Evolutionary conservation across 2,329 filamentous ascomycete genomes (phyloP), one percentile per base, ranked within the genome.

Genomic region (Fusarium dlaminii): DNA sequence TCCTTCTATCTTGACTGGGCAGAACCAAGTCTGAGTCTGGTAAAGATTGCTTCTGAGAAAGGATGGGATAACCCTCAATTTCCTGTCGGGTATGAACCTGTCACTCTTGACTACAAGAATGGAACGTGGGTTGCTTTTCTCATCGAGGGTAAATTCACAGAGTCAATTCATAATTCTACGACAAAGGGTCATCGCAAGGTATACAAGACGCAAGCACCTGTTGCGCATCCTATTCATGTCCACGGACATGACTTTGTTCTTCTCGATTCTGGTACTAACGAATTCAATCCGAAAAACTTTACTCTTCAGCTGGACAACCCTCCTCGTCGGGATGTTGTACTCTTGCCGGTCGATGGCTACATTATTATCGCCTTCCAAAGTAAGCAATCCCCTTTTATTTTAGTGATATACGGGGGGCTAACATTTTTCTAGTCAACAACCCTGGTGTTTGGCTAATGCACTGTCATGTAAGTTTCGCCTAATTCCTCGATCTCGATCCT

Each of bases 1-100:
- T 63, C 60, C 3, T 63, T 63, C 22, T 63, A 63, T 1, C 60
- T 63, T 24, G 60, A 63, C 22, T 63, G 60, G 60, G 30, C 60
- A 3, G 51, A 58, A 15, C 60, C 60, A 13, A 63, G 60, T n/a
- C 32, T 63, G 5, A 63, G 60, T 29, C 60, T 63, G 3, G 60
- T 63, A 13, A 63, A 63, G 17, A 43, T 63, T 22, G 60, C 60
- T 10, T 63, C 42, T 13, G 51, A 63, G 3, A 58, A 63, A 1
- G 51, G 54, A 7, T 63, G 60, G 60, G 14, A 63, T 11, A 34
- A 63, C 4, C 60, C 60, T 2, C 39, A 58, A 1, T 63, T 40
- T 3, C 60, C 60, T 8, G 40, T 45, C 12, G 60, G 60, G 8
- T 63, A 63, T 22, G 60, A 63, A 8, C 60, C 60, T 2, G 60